Evolutionary conservation across 257 asterid genomes (phyloP).

Genomic region (Henckelia pumila): DNA sequence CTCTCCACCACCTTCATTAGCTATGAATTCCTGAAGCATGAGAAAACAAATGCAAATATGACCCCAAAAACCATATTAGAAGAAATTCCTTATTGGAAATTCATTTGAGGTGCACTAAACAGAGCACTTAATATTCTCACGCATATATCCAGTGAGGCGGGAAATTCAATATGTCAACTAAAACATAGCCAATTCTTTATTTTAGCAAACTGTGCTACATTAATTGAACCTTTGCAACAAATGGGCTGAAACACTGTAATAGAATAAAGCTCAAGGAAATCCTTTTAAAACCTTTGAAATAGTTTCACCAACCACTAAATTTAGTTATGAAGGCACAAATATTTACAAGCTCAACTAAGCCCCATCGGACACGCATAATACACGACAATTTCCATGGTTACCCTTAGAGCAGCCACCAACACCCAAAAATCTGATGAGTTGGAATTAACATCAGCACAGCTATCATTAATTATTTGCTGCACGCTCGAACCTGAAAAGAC

Average conservation of each 20-base stretch:
- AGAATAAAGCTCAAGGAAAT: neutral
- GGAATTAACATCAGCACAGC: constrained; percentile 66
- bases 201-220: neutral
- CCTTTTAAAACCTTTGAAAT: neutral
- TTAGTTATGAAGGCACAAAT: neutral
- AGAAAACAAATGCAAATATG: constrained; percentile 15
- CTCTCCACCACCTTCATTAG: constrained; percentile 91
- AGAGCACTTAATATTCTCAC: neutral
- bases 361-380: neutral
- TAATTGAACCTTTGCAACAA: constrained; percentile 4
- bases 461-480: constrained; percentile 65
- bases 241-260: neutral
- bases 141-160: neutral
- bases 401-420: constrained; percentile 91
- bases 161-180: neutral
- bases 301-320: neutral
- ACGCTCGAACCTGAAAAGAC: constrained; percentile 56
- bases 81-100: constrained; percentile 3
- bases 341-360: constrained; percentile 1
- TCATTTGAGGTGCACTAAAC: neutral
- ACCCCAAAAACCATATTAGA: constrained; percentile 1
- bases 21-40: constrained; percentile 66
- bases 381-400: constrained; percentile 16
- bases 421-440: constrained; percentile 92
- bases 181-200: neutral